phyloP scores from a whole-genome alignment of 768 basidiomycete genomes.

The Holtermanniella nyarrowii region DNA sequence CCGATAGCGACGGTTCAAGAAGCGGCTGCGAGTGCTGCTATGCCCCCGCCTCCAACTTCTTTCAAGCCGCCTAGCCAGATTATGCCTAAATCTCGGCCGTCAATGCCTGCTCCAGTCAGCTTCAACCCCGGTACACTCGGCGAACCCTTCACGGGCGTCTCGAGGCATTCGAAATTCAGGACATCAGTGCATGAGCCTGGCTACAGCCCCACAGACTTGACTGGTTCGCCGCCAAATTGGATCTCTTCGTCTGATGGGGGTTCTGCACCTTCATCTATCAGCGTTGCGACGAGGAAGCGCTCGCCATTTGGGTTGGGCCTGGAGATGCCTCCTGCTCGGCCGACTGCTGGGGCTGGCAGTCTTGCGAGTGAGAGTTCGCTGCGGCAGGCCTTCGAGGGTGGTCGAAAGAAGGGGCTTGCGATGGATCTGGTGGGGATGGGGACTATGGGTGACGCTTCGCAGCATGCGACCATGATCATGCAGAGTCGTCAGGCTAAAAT shows the following conservation, averaged over 20 bases:
- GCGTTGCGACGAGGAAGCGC: not conserved
- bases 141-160: conserved; percentile 8
- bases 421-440: conserved; percentile 28
- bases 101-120: conserved; percentile 16
- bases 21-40: not conserved
- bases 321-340: conserved; percentile 7
- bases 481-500: conserved; percentile 43
- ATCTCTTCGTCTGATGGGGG: conserved; percentile 1
- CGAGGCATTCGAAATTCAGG: conserved; percentile 18
- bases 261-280: conserved; percentile 1
- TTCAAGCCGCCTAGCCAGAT: conserved; percentile 17
- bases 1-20: not conserved
- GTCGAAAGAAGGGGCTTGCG: conserved; percentile 10
- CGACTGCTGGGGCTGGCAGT: not conserved
- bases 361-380: not conserved
- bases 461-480: conserved; percentile 42
- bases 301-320: conserved; percentile 16
- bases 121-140: conserved; percentile 8
- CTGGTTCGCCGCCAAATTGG: conserved; percentile 10
- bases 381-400: conserved; percentile 1
- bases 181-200: conserved; percentile 30
- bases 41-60: conserved; percentile 18
- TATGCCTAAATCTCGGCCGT: conserved; percentile 15
- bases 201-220: conserved; percentile 10
- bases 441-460: conserved; percentile 24